Percentiles rank a stretch among this genome's conserved stretches.
Evolutionary conservation across 2,329 filamentous ascomycete genomes (phyloP).

Genomic region (Phyllosticta capitalensis): DNA sequence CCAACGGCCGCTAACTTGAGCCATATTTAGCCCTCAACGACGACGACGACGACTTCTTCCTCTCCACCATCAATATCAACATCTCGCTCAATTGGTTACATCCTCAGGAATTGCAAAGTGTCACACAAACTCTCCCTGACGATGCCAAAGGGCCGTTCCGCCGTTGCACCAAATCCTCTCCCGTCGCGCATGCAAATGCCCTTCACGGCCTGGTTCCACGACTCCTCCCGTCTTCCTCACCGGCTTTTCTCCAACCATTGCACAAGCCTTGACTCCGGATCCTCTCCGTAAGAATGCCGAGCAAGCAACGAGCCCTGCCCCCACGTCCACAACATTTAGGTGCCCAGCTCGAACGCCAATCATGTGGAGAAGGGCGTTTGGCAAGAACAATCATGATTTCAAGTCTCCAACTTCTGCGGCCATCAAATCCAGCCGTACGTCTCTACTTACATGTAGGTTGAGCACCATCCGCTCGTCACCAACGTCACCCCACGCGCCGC

Average conservation of each 20-base stretch:
- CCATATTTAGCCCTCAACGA: neutral
- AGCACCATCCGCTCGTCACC: neutral
- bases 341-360: neutral
- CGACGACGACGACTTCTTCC: neutral
- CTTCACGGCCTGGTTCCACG: neutral
- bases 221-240: neutral
- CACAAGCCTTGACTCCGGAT: neutral
- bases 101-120: neutral
- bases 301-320: neutral
- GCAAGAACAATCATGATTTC: too few relatives aligned
- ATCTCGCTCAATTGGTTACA: too few relatives aligned
- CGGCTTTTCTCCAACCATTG: neutral
- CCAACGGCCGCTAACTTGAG: neutral
- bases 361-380: neutral
- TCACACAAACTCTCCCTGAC: neutral
- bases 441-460: neutral
- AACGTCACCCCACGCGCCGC: neutral
- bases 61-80: neutral
- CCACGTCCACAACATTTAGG: neutral
- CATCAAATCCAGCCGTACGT: too few relatives aligned
- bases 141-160: neutral
- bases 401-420: too few relatives aligned
- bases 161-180: neutral
- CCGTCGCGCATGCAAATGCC: neutral
- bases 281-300: neutral